Evolutionary conservation across 1,284 basidiomycete genomes (phyloP).

Genomic region (Fomes fomentarius): DNA sequence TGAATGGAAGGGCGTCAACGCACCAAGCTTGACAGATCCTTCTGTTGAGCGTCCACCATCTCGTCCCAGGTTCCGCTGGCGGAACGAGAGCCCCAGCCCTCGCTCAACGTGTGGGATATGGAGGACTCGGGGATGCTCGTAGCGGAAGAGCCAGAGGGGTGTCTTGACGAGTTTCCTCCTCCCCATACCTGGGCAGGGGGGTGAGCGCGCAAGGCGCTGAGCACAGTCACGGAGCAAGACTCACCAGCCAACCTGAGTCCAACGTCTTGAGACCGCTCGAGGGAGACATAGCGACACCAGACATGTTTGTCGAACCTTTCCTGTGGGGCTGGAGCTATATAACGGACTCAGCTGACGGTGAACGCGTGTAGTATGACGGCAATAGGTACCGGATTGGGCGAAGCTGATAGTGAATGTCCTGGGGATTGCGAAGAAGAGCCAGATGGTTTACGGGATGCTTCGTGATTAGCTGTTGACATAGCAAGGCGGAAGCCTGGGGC

Average conservation of each 20-base stretch:
- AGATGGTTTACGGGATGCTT: slow-evolving; percentile 63
- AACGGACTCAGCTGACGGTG: slow-evolving; percentile 6
- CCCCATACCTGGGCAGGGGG: slow-evolving; percentile 58
- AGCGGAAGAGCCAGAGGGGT: slow-evolving; percentile 64
- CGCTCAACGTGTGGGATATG: slow-evolving; percentile 48
- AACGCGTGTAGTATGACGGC: neutral
- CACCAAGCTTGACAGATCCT: slow-evolving; percentile 51
- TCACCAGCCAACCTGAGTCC: slow-evolving; percentile 72
- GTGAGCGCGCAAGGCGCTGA: slow-evolving; percentile 7
- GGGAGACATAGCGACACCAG: slow-evolving; percentile 55
- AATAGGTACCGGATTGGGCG: slow-evolving; percentile 56
- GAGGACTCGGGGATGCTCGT: slow-evolving; percentile 54
- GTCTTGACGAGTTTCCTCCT: slow-evolving; percentile 54
- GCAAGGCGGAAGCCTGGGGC: slow-evolving; percentile 18
- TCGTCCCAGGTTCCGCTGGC: slow-evolving; percentile 69
- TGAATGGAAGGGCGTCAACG: slow-evolving; percentile 3
- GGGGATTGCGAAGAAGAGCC: slow-evolving; percentile 66
- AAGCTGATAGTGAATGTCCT: slow-evolving; percentile 60
- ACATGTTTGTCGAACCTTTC: slow-evolving; percentile 52
- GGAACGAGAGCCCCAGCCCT: slow-evolving; percentile 57
- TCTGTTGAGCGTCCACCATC: slow-evolving; percentile 47
- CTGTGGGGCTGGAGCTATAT: slow-evolving; percentile 45
- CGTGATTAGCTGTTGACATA: slow-evolving; percentile 55
- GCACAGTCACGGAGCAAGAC: slow-evolving; percentile 30
- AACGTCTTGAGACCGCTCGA: slow-evolving; percentile 52